These are phyloP conservation scores for Solanum ossicruentum DNA, from an alignment of 257 asterid species.

Conservation along the genomic window DNA sequence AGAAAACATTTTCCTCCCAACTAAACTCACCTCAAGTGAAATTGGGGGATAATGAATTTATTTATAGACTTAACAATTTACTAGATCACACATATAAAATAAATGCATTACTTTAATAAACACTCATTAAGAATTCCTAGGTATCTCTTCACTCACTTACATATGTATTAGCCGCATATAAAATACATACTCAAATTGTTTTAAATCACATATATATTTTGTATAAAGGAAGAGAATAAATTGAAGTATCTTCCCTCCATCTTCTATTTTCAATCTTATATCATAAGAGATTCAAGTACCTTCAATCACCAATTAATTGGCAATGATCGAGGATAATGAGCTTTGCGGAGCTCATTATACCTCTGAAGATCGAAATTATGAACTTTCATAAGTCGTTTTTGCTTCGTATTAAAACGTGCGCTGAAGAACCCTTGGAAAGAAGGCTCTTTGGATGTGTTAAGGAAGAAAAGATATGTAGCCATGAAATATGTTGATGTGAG, in stretches of 20 bases:
- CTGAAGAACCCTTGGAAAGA: conserved; percentile 44
- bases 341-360: conserved; percentile 21
- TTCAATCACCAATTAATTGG: not conserved
- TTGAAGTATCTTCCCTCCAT: not conserved
- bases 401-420: conserved; percentile 37
- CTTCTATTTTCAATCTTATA: not conserved
- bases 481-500: conserved; percentile 32
- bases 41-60: too few relatives aligned
- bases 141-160: not conserved
- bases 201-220: not conserved
- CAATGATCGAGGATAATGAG: not conserved
- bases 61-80: too few relatives aligned
- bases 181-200: not conserved
- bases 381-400: conserved; percentile 40
- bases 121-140: too few relatives aligned
- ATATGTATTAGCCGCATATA: not conserved
- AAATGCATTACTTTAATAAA: too few relatives aligned
- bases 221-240: not conserved
- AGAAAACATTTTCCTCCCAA: too few relatives aligned
- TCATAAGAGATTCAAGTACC: not conserved
- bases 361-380: conserved; percentile 31
- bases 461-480: conserved; percentile 38
- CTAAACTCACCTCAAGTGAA: too few relatives aligned
- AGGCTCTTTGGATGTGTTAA: conserved; percentile 48
- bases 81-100: too few relatives aligned